A percentile compares a stretch with the other conserved stretches of the same genome.
phyloP scores from a whole-genome alignment of 108 stramenopile species.

The Pseudonitzschia pungens region DNA sequence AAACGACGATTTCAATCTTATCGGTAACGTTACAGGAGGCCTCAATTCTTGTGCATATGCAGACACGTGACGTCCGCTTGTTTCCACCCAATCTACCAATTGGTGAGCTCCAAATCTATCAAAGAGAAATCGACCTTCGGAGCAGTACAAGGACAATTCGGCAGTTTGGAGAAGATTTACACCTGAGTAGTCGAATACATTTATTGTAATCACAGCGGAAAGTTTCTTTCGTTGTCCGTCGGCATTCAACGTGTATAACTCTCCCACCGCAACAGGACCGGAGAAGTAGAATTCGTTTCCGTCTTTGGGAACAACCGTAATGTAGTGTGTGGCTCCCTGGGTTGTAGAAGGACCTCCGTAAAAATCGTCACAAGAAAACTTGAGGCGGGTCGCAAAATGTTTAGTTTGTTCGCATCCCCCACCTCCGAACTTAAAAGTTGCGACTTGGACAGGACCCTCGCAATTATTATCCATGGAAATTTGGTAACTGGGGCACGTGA shows the following conservation, averaged over 20 bases:
- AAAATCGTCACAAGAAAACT: conserved; percentile 14
- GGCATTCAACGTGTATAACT: conserved; percentile 17
- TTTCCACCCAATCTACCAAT: conserved; percentile 14
- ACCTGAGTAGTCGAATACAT: background rate
- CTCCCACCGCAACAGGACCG: conserved; percentile 18
- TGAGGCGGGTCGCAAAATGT: no score
- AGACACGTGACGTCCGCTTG: conserved; percentile 8
- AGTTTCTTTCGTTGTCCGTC: background rate
- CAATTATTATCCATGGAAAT: background rate
- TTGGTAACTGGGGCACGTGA: background rate
- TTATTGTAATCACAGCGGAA: conserved; percentile 5
- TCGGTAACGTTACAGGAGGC: no score
- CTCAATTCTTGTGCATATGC: background rate
- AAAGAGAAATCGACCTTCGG: no score
- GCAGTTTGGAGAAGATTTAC: conserved; percentile 20
- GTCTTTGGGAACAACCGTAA: background rate
- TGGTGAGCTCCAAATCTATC: conserved; percentile 32
- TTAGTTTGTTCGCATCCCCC: conserved; percentile 5
- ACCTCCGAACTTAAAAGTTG: conserved; percentile 8
- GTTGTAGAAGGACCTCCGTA: conserved; percentile 11
- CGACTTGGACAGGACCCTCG: conserved; percentile 16
- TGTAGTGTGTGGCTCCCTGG: background rate
- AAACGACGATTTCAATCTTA: no score
- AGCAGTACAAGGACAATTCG: conserved; percentile 15
- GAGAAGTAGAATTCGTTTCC: conserved; percentile 22